phyloP scores from a whole-genome alignment of 2,329 filamentous ascomycete species.

The Clonostachys rosea region DNA sequence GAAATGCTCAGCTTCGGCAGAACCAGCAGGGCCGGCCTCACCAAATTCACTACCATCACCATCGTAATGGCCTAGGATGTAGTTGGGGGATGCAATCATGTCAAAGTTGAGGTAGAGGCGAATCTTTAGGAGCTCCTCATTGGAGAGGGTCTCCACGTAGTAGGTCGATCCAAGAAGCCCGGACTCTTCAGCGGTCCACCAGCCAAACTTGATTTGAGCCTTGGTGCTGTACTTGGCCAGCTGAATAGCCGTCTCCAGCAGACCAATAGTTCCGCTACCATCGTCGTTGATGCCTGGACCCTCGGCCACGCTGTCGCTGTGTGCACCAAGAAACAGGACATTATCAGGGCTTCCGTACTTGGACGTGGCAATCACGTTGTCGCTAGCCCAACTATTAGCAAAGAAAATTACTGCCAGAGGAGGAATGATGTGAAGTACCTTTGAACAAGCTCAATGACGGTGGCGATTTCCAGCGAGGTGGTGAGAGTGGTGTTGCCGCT shows the following conservation, averaged over 20 bases:
- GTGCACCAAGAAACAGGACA: constrained; percentile 33
- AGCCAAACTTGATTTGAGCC: constrained; percentile 39
- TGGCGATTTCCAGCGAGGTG: constrained; percentile 29
- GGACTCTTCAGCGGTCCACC: constrained; percentile 32
- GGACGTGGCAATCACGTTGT: constrained; percentile 58
- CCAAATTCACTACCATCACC: constrained; percentile 49
- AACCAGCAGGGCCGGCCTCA: constrained; percentile 43
- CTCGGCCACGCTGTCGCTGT: constrained; percentile 34
- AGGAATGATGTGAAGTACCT: constrained; percentile 14
- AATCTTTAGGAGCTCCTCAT: constrained; percentile 40
- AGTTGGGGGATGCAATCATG: constrained; percentile 44
- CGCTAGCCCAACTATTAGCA: constrained; percentile 12
- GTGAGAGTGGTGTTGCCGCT: constrained; percentile 11
- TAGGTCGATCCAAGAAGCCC: constrained; percentile 24
- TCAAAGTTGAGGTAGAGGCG: constrained; percentile 61
- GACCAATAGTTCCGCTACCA: constrained; percentile 54
- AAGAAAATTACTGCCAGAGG: too few species aligned
- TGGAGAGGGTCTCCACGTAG: constrained; percentile 19
- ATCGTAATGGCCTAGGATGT: constrained; percentile 27
- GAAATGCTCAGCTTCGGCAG: constrained; percentile 42
- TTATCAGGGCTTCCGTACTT: constrained; percentile 41
- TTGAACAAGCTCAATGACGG: constrained; percentile 33
- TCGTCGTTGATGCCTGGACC: constrained; percentile 60
- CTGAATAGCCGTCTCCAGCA: constrained; percentile 55
- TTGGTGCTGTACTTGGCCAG: constrained; percentile 51